phyloP scores from a whole-genome alignment of 768 basidiomycete genomes.

The Russula compacta region DNA sequence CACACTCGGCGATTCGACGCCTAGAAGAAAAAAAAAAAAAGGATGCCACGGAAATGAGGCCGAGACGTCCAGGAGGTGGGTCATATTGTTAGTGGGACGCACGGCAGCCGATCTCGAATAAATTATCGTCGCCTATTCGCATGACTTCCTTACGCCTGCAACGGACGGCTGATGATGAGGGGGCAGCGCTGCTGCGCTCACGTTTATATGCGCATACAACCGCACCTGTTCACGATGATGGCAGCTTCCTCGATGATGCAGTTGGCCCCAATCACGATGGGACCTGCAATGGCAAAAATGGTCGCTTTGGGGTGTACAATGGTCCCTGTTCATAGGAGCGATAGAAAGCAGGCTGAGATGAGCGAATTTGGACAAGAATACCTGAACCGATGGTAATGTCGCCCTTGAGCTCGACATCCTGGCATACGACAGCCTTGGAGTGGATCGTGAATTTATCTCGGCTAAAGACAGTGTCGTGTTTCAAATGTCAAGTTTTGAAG shows the following conservation, averaged over 20 bases:
- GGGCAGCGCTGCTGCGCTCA: background rate
- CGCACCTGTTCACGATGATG: slow-evolving; percentile 79
- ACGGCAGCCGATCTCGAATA: slow-evolving; percentile 94
- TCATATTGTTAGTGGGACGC: slow-evolving; percentile 27
- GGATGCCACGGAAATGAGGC: background rate
- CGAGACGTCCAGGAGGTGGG: background rate
- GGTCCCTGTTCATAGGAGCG: slow-evolving; percentile 40
- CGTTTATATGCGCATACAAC: slow-evolving; percentile 5
- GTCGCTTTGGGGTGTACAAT: slow-evolving; percentile 93
- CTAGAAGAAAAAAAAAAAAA: slow-evolving; percentile 31
- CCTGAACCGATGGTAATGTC: slow-evolving; percentile 89
- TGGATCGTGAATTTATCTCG: slow-evolving; percentile 87
- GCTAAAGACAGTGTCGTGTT: slow-evolving; percentile 34
- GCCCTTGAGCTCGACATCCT: slow-evolving; percentile 91
- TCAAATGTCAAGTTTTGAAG: background rate
- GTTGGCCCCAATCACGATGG: slow-evolving; percentile 79
- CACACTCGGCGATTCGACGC: slow-evolving; percentile 77
- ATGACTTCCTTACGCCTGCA: slow-evolving; percentile 69
- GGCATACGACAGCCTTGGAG: slow-evolving; percentile 83
- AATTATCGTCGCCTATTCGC: slow-evolving; percentile 88
- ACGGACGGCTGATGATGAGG: background rate
- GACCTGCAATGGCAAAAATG: slow-evolving; percentile 83
- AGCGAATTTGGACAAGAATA: slow-evolving; percentile 19
- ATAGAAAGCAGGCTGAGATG: background rate
- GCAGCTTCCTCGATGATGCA: slow-evolving; percentile 90